Base-by-base conservation (phyloP, 371 early-diverging fungal species). In the Smittium mucronatum region DNA sequence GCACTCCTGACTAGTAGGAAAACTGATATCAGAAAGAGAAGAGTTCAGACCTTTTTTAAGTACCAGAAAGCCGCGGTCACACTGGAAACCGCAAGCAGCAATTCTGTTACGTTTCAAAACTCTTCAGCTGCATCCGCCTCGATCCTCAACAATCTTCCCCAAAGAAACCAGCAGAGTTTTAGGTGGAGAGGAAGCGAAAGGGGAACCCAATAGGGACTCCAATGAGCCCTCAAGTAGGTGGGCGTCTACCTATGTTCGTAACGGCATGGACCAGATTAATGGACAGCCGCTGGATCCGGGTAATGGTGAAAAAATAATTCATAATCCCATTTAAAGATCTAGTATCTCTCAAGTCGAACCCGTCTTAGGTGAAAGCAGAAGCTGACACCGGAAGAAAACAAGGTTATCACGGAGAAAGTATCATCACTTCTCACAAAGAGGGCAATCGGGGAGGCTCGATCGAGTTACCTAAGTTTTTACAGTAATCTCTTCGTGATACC, bases 401-500 rank as follows among this genome's bases (percentile, higher is more conserved):
- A 47, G 21, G 21, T 47, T 47, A 11, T 47, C 11, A 47, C 47
- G 47, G 47, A 47, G 21, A 21, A 47, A 47, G 21, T 47, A 47
- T 5, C 5, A 47, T 47, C 5, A 47, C 47, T 47, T 21, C 47
- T 47, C 5, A 21, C 47, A 5, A 47, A 47, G 47, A 47, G 21
- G 21, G 47, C 5, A 47, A 47, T 47, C 47, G 47, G 21, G 47
- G 47, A 47, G 47, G 21, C 21, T 11, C 47, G 21, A 47, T 21
- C 47, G 5, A 47, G 21, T 5, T 5, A 47, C 21, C 47, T 21
- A 47, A 15, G 35, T 32, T 69, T 70, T 47, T 21, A 69, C n/a
- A 61, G 30, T 21, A 1, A 61, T 1, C 26, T 72, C 21, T 72
- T 72, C 29, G 33, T 21, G 1, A 32, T 34, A 1, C 68, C 63